Evolutionary conservation across 495 filamentous ascomycete genomes (phyloP).

Genomic region (Wilcoxina mikolae): DNA sequence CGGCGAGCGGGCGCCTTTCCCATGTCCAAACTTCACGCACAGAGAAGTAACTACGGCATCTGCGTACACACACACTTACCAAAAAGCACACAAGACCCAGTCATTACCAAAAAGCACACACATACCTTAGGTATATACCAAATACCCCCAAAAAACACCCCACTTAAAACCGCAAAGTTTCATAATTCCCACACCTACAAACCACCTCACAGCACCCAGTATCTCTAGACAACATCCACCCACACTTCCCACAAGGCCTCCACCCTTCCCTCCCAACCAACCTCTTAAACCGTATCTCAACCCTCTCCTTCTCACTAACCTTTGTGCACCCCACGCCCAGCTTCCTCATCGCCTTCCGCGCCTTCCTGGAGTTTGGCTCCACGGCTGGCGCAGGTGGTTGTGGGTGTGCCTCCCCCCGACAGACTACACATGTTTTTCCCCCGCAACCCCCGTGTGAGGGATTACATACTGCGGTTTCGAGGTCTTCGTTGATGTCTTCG

Average conservation of each 20-base stretch:
- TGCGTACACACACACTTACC: no score
- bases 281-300: background rate
- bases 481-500: background rate
- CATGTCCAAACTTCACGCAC: no score
- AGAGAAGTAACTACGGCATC: no score
- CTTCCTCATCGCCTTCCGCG: background rate
- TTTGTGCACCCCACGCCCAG: background rate
- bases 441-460: background rate
- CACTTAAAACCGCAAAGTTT: background rate
- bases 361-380: background rate
- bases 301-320: background rate
- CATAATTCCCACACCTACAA: background rate
- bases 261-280: background rate
- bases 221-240: background rate
- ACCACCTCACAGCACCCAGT: constrained; percentile 1
- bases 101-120: no score
- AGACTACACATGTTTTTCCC: background rate
- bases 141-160: no score
- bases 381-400: background rate
- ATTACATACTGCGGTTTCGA: background rate
- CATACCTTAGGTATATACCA: no score
- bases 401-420: background rate
- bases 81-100: no score
- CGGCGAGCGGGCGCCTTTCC: no score
- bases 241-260: constrained; percentile 1